Base-by-base conservation (phyloP, 345 rosid genomes). In the Luvunga scandens region DNA sequence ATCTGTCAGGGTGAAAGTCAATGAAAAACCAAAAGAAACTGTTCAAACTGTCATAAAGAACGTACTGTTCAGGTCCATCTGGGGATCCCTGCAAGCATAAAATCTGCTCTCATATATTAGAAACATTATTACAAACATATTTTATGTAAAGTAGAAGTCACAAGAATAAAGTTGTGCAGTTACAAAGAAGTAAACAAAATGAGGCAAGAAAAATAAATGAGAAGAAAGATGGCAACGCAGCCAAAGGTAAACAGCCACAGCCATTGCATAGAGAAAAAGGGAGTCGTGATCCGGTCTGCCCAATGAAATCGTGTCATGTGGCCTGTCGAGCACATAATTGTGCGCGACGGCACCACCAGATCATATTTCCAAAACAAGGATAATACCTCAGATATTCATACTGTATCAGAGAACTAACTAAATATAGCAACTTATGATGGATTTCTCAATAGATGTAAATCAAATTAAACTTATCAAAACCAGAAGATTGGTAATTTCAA, bases 41-140 rank as follows among this genome's bases (percentile, higher is more conserved):
- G 25, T 60, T 55, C 57, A 86, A 79, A 76, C 66, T 9, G 56
- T 45, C 39, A 75, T 4, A 66, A 67, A 81, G 14, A 73, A 81
- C 97, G 63, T 90, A 94, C 99, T 95, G 99, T 83, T 94, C 98
- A 39, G 98, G 95, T 72, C 97, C 99, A 88, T 94, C 99, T 5
- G 91, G 93, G 19, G 99, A 92, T 79, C 98, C 99, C 88, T 92
- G 99, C 95, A 96, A 87, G 84, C 99, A 96, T 79, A 94, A 80
- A 83, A 94, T 93, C 98, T 96, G 97, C 77, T 57, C 56, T 69
- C 72, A 81, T 34, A 74, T 56, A 66, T 66, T 75, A 84, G 83
- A 72, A 75, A n/a, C 66, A 56, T 27, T 9, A 27, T 67, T 28
- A 48, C 36, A 56, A 57, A 38, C 50, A 75, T 74, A 42, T 27